phyloP scores from a whole-genome alignment of 177 flowering plant species.

The Vitis hybrid region DNA sequence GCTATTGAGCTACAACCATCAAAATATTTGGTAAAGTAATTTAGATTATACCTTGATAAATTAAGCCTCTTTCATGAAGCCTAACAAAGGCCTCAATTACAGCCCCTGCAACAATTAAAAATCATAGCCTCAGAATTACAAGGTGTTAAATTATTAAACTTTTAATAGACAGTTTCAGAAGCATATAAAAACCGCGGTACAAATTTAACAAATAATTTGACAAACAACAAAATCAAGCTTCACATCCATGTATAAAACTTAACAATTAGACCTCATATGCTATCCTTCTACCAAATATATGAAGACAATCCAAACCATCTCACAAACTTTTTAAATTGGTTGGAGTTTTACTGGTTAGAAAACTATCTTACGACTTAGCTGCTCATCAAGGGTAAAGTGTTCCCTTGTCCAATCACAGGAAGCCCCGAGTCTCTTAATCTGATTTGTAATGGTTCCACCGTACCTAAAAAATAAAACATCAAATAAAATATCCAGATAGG shows the following conservation, averaged over 20 bases:
- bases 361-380: constrained; percentile 94
- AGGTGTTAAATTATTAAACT: neutral
- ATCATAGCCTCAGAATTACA: constrained; percentile 19
- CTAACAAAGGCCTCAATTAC: constrained; percentile 86
- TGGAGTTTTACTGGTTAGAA: constrained; percentile 16
- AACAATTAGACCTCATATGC: neutral
- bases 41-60: constrained; percentile 73
- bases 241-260: neutral
- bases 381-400: constrained; percentile 93
- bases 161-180: too few species aligned
- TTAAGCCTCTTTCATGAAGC: constrained; percentile 93
- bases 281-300: neutral
- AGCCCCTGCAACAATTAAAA: constrained; percentile 62
- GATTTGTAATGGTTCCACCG: constrained; percentile 90
- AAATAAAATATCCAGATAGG: neutral
- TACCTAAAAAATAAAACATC: constrained; percentile 47
- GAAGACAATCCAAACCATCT: neutral
- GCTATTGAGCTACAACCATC: neutral
- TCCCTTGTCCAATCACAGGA: constrained; percentile 98
- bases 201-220: neutral
- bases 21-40: neutral
- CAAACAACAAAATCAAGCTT: neutral
- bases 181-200: neutral
- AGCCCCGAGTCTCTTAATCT: constrained; percentile 94
- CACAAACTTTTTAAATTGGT: neutral